Conservation (phyloP, 2,329 filamentous ascomycete species). For the Fusarium hainanense region DNA sequence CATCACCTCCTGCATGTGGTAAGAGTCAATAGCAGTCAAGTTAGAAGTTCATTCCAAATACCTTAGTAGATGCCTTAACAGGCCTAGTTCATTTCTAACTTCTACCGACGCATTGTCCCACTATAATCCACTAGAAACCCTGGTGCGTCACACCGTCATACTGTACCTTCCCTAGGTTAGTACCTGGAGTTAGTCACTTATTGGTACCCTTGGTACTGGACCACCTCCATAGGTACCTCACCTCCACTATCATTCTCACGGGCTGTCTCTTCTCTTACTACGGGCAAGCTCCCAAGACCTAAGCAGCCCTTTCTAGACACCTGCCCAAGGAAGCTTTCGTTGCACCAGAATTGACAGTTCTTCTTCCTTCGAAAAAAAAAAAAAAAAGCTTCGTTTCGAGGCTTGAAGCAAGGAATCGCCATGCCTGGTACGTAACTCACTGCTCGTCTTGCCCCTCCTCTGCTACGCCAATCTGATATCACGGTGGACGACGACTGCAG, state of each 20-base stretch:
- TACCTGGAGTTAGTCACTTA: not conserved
- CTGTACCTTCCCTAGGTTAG: constrained; percentile 8
- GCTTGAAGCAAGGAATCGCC: constrained; percentile 15
- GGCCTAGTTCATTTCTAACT: constrained; percentile 16
- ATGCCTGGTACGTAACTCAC: constrained; percentile 42
- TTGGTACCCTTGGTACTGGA: not conserved
- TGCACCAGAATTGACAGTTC: not conserved
- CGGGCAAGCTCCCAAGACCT: constrained; percentile 11
- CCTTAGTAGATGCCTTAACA: constrained; percentile 32
- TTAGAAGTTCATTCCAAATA: not conserved
- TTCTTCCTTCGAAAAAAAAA: not conserved
- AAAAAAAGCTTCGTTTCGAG: not conserved
- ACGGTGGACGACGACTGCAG: constrained; percentile 2
- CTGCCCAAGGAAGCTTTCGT: not conserved
- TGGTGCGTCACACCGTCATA: constrained; percentile 40
- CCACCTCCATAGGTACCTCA: not conserved
- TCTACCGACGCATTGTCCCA: constrained; percentile 23
- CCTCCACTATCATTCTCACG: too few species aligned
- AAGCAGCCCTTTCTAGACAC: not conserved
- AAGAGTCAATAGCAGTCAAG: constrained; percentile 3
- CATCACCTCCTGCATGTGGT: constrained; percentile 14
- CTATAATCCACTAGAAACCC: constrained; percentile 24
- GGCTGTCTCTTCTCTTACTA: constrained; percentile 20
- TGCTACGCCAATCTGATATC: constrained; percentile 6
- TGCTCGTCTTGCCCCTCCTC: constrained; percentile 31